A percentile compares a stretch with the other conserved stretches of the same genome.
These are phyloP conservation scores for Fermentozyma sake DNA, from an alignment of 1,139 yeast species.

Conservation along the genomic window DNA sequence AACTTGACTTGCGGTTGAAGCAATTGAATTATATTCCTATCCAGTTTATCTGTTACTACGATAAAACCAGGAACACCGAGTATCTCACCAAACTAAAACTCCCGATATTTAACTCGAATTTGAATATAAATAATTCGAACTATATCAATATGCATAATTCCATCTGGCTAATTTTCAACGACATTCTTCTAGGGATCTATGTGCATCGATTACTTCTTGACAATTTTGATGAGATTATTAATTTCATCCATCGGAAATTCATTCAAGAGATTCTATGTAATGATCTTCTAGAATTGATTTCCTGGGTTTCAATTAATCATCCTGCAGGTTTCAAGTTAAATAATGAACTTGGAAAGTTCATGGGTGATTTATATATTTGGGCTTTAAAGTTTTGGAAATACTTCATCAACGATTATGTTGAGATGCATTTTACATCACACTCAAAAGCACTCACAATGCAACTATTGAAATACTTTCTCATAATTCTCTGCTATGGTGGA, in stretches of 20 bases:
- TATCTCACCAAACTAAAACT: constrained; percentile 23
- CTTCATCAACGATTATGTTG: constrained; percentile 10
- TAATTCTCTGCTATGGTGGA: constrained; percentile 38
- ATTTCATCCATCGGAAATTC: constrained; percentile 31
- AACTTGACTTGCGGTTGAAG: constrained; percentile 70
- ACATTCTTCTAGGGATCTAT: constrained; percentile 69
- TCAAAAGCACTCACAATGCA: constrained; percentile 1
- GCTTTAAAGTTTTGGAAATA: constrained; percentile 67
- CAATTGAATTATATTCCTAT: constrained; percentile 79
- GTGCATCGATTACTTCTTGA: constrained; percentile 48
- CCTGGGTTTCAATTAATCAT: constrained; percentile 73
- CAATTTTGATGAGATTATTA: constrained; percentile 33
- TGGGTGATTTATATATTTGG: constrained; percentile 87
- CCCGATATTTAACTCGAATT: constrained; percentile 34
- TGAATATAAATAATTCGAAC: constrained; percentile 55
- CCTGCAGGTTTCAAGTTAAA: constrained; percentile 95
- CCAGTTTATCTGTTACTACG: constrained; percentile 61
- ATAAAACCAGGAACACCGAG: constrained; percentile 23
- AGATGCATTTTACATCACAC: constrained; percentile 4
- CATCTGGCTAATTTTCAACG: constrained; percentile 83
- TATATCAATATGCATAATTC: constrained; percentile 87
- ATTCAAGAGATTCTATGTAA: constrained; percentile 27
- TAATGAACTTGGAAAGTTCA: constrained; percentile 76
- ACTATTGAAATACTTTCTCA: constrained; percentile 8
- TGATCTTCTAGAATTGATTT: constrained; percentile 45